Base-by-base conservation (phyloP, 2,329 filamentous ascomycete species). In the Pyricularia sp. region DNA sequence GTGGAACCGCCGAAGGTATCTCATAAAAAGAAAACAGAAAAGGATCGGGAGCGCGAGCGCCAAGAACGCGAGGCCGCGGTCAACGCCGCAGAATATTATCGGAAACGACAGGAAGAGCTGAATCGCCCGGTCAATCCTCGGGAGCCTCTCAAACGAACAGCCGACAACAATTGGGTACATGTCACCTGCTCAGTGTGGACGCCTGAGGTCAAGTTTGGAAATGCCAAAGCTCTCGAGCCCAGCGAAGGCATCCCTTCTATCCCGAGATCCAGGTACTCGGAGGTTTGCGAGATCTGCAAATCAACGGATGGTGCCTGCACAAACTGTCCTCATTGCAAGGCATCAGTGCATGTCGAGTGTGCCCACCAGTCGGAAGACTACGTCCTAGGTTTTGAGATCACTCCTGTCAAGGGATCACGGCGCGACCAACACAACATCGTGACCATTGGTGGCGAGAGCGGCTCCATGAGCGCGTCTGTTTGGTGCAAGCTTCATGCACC, bases 141-240 rank as follows among this genome's bases (percentile, higher is more conserved):
- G 65, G 95, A 98, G 77, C 91, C 95, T 3, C 82, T 99, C 71
- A 99, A 99, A 80, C 88, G 92, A 66, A 99, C 95, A 0, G 92
- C 91, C 4, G 93, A 96, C 77, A 98, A 98, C 80, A 98, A 98
- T 76, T 99, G 95, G 95, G 92, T 97, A 20, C 95, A 99, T 77
- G 93, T 98, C 31, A 90, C 91, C 55, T 99, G 95, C 76, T 94
- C 95, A 1, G 84, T 97, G 23, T 98, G 92, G 89, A 94, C 91
- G 12, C 89, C 93, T 0, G 95, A 99, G 78, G 90, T 97, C 74
- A 95, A 94, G 75, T 99, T 97, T 78, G 94, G 92, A 71, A 92
- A 92, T 74, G 91, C 93, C 23, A 89, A 90, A 74, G 88, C 91
- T 23, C 81, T 99, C 42, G 91, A 93, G 73, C 90, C 93, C 36